These are phyloP conservation scores for Talaromyces sp. DNA, from an alignment of 2,329 filamentous ascomycete genomes.

Conservation along the genomic window DNA sequence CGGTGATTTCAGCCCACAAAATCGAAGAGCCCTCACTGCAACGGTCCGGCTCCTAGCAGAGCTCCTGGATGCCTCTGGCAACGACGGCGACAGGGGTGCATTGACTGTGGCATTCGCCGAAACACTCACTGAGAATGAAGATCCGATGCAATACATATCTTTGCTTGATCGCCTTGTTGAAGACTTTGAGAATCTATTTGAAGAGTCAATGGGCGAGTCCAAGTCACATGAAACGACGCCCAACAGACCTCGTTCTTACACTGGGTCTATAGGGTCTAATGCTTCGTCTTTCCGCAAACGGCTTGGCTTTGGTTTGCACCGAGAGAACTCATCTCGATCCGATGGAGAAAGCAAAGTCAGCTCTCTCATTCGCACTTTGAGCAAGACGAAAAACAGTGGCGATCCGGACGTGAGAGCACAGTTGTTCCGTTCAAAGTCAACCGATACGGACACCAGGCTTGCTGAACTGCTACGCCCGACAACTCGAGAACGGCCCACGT, in stretches of 20 bases:
- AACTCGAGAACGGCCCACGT: constrained; percentile 53
- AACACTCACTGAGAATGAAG: constrained; percentile 71
- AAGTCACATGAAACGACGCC: constrained; percentile 51
- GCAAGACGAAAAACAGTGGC: constrained; percentile 66
- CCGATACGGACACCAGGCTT: constrained; percentile 60
- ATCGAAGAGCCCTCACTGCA: constrained; percentile 72
- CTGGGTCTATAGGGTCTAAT: constrained; percentile 77
- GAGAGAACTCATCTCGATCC: constrained; percentile 69
- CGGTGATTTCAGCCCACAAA: constrained; percentile 54
- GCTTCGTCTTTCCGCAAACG: constrained; percentile 79
- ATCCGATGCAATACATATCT: constrained; percentile 79
- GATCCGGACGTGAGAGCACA: constrained; percentile 65
- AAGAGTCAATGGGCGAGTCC: constrained; percentile 53
- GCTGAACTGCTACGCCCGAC: constrained; percentile 49
- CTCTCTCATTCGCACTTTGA: constrained; percentile 82
- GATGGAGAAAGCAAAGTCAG: constrained; percentile 65
- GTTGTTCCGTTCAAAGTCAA: constrained; percentile 69
- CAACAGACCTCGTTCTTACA: constrained; percentile 57
- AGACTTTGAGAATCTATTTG: constrained; percentile 84
- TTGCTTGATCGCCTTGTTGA: constrained; percentile 84
- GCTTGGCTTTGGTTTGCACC: constrained; percentile 74
- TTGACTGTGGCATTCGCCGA: constrained; percentile 87
- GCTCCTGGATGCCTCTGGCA: constrained; percentile 81
- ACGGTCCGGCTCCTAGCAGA: constrained; percentile 84
- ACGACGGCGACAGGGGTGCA: constrained; percentile 84